Base-by-base conservation (phyloP, 192 early-diverging fungal species). In the Umbelopsis isabellina region DNA sequence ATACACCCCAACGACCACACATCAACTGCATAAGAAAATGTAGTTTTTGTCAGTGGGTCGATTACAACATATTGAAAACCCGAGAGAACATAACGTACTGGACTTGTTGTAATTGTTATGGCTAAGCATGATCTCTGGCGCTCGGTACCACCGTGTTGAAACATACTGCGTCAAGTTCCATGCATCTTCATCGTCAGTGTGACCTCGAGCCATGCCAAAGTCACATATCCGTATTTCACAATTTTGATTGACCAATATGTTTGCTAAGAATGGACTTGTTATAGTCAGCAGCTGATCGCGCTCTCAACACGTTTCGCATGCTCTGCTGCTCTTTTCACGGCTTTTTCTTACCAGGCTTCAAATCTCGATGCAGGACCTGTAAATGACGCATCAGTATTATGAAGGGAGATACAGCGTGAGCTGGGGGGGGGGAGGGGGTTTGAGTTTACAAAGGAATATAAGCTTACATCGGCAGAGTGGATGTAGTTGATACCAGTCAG, bases 1-100 rank as follows among this genome's bases (percentile, higher is more conserved):
- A 98, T 97, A 79, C 96, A 98, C 12, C 96, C 96, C 1, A 96
- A 90, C 1, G 92, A 91, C 95, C 95, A 96, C 78, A 97, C 91
- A 79, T 96, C 96, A 50, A 91, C 82, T 83, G 50, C 16, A 15
- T 3, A 48, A 45, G 50, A 58, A 23, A 55, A 13, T 49, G 22
- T 50, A 27, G 2, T 35, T 37, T 67, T 55, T 45, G 33, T 49
- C 21, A 25, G 2, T 30, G 27, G 3, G 27, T 30, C 27, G 27
- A 30, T 30, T 30, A 30, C 27, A 30, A 30, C 27, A 1, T 30
- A 3, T 2, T 41, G 33, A 9, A 9, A 13, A 25, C 46, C 21
- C 44, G 13, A n/a, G 20, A 22, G 18, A 11, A 41, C 15, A 30
- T 1, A n/a, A 58, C 79, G 66, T 73, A 79, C 82, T 97, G 22